These are phyloP conservation scores for Aspergillus puulaauensis DNA, from an alignment of 2,329 filamentous ascomycete species.

Conservation along the genomic window DNA sequence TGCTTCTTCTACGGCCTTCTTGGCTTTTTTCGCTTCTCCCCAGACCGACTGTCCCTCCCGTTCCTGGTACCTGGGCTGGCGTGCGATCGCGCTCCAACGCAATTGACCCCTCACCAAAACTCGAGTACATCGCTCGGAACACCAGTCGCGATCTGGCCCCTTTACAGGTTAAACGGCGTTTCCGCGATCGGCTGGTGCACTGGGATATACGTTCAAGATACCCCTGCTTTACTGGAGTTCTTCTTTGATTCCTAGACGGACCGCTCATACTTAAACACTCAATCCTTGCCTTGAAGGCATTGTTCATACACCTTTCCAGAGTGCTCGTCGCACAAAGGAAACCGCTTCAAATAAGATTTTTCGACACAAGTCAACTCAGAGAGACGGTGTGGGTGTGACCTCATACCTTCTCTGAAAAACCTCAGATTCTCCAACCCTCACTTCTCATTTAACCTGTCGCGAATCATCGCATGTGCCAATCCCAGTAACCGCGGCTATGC, in stretches of 20 bases:
- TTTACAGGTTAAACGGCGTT: conserved; percentile 21
- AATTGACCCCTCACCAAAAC: conserved; percentile 9
- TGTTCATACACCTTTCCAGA: conserved; percentile 21
- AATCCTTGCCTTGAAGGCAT: conserved; percentile 35
- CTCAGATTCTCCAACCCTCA: conserved; percentile 12
- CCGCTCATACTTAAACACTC: conserved; percentile 22
- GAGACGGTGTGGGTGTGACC: conserved; percentile 6
- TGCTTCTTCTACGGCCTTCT: conserved; percentile 14
- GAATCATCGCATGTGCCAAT: conserved; percentile 42
- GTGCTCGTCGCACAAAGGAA: conserved; percentile 17
- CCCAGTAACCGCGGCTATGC: conserved; percentile 56
- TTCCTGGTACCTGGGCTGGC: conserved; percentile 17
- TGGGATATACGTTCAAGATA: conserved; percentile 34
- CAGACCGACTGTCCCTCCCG: conserved; percentile 17
- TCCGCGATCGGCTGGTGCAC: conserved; percentile 8
- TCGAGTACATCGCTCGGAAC: not conserved
- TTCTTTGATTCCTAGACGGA: conserved; percentile 27
- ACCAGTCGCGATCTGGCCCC: conserved; percentile 20
- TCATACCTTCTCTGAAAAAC: conserved; percentile 11
- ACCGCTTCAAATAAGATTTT: conserved; percentile 9
- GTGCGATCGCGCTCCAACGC: conserved; percentile 11
- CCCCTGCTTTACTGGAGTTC: conserved; percentile 34
- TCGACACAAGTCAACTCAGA: conserved; percentile 7
- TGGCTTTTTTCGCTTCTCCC: conserved; percentile 15
- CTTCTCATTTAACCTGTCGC: conserved; percentile 24